Percentiles rank a stretch among this genome's conserved stretches.
phyloP scores from a whole-genome alignment of 176 grass and related monocot species.

The Aegilops speltoides region DNA sequence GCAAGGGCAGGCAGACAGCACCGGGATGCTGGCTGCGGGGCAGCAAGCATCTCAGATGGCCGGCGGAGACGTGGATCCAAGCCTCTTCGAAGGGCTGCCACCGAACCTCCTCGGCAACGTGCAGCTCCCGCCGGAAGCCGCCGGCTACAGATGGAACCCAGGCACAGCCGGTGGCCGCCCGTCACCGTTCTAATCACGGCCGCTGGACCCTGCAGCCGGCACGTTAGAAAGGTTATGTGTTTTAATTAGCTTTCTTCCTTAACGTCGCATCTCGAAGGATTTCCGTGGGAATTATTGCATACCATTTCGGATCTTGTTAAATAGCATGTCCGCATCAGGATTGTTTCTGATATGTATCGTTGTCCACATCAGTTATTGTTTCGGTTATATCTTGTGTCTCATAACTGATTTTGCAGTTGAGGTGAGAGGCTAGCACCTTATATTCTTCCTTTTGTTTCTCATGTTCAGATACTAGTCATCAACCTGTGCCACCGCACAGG shows the following conservation, averaged over 20 bases:
- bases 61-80: conserved; percentile 41
- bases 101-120: conserved; percentile 79
- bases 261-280: conserved; percentile 2
- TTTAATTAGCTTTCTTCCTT: conserved; percentile 34
- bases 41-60: conserved; percentile 49
- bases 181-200: conserved; percentile 29
- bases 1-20: conserved; percentile 44
- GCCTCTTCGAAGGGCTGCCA: conserved; percentile 68
- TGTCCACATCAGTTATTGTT: not conserved
- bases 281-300: conserved; percentile 46
- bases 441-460: not conserved
- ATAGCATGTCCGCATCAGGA: conserved; percentile 34
- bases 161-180: conserved; percentile 34
- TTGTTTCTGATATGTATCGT: conserved; percentile 36
- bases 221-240: conserved; percentile 43
- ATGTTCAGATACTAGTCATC: too few relatives aligned
- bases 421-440: conserved; percentile 18
- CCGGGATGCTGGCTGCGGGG: conserved; percentile 32
- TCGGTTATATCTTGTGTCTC: conserved; percentile 28
- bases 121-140: conserved; percentile 63
- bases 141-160: conserved; percentile 49
- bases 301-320: conserved; percentile 30
- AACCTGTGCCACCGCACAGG: not conserved
- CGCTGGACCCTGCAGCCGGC: not conserved
- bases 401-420: conserved; percentile 28